phyloP scores from a whole-genome alignment of 2,329 filamentous ascomycete genomes.

The Epichloe baconii region DNA sequence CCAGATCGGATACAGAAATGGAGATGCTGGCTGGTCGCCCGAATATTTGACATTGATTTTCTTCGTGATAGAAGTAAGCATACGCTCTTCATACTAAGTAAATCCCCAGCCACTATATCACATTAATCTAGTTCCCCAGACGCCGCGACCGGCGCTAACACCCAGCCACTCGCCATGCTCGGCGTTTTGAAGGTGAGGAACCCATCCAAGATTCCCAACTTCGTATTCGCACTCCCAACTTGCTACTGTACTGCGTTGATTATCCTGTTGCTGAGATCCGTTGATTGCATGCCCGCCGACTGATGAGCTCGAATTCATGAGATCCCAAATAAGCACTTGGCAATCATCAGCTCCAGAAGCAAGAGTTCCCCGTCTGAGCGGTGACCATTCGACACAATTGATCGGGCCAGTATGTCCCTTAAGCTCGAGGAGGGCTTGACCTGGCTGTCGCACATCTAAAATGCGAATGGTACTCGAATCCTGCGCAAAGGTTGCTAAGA shows the following conservation, averaged over 20 bases:
- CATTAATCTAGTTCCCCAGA: conserved; percentile 56
- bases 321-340: conserved; percentile 85
- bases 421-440: conserved; percentile 86
- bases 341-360: conserved; percentile 89
- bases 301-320: conserved; percentile 50
- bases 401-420: conserved; percentile 75
- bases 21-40: background rate
- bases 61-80: background rate
- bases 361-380: conserved; percentile 69
- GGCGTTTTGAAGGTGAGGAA: conserved; percentile 53
- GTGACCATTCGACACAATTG: conserved; percentile 95
- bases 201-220: conserved; percentile 75
- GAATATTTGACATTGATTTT: background rate
- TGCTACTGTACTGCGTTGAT: conserved; percentile 53
- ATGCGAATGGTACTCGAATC: conserved; percentile 90
- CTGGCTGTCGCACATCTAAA: conserved; percentile 88
- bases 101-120: conserved; percentile 8
- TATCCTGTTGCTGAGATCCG: conserved; percentile 39
- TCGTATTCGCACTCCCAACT: conserved; percentile 82
- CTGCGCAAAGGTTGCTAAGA: conserved; percentile 92
- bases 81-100: background rate
- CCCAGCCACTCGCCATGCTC: conserved; percentile 76
- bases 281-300: conserved; percentile 29
- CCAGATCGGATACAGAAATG: too few species aligned
- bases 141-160: conserved; percentile 64